These are phyloP conservation scores for Colletotrichum eremochloae DNA, from an alignment of 2,329 filamentous ascomycete species.

Conservation along the genomic window DNA sequence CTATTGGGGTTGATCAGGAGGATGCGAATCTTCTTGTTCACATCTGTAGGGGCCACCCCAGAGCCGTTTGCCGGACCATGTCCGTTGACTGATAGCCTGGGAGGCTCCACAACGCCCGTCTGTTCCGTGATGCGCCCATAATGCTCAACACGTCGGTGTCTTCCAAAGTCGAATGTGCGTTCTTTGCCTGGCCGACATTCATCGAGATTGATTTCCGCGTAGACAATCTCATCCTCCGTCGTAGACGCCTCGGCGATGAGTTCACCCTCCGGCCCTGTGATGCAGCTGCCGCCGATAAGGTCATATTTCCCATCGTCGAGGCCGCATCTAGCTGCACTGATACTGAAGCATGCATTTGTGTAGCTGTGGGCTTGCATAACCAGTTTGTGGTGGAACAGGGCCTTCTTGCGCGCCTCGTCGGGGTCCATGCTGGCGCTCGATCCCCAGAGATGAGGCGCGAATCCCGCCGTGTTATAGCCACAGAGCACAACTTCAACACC, in stretches of 20 bases:
- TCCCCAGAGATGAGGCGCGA: slow-evolving; percentile 58
- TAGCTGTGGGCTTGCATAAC: slow-evolving; percentile 66
- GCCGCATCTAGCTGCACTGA: slow-evolving; percentile 63
- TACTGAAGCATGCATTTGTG: slow-evolving; percentile 65
- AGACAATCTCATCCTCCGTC: slow-evolving; percentile 62
- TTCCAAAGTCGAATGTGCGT: slow-evolving; percentile 60
- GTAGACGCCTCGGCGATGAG: slow-evolving; percentile 63
- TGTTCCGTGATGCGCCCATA: slow-evolving; percentile 56
- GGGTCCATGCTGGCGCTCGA: slow-evolving; percentile 50
- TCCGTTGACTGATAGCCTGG: not conserved
- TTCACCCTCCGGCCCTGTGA: slow-evolving; percentile 62
- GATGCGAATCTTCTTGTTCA: slow-evolving; percentile 54
- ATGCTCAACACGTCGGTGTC: slow-evolving; percentile 58
- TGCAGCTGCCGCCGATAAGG: slow-evolving; percentile 63
- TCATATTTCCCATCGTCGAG: slow-evolving; percentile 55
- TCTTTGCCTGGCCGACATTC: slow-evolving; percentile 63
- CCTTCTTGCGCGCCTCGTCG: slow-evolving; percentile 55
- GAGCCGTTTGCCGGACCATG: not conserved
- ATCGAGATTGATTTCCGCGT: slow-evolving; percentile 63
- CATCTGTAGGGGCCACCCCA: not conserved
- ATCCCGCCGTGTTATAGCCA: slow-evolving; percentile 65
- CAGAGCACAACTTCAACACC: slow-evolving; percentile 52
- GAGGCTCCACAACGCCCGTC: slow-evolving; percentile 51
- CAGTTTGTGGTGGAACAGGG: slow-evolving; percentile 65
- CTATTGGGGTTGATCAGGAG: slow-evolving; percentile 86